Evolutionary conservation across 73 alveolate species (phyloP).

Genomic region (Paramecium caudatum): DNA sequence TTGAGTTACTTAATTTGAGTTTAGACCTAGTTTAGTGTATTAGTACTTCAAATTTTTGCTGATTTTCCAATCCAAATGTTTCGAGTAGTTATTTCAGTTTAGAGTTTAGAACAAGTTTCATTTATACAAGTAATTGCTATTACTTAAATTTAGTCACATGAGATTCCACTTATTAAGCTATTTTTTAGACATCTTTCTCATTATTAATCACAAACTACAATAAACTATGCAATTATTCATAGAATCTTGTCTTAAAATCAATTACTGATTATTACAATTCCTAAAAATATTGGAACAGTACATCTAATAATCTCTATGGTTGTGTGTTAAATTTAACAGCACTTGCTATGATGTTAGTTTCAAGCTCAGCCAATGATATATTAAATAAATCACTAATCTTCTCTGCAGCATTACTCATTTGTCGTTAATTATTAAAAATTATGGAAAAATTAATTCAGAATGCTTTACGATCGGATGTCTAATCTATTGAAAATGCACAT

Average conservation of each 20-base stretch:
- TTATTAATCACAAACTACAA: conserved; percentile 8
- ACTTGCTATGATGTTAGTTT: conserved; percentile 22
- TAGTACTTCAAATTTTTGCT: conserved; percentile 34
- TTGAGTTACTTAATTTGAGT: conserved; percentile 16
- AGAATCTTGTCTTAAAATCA: conserved; percentile 51
- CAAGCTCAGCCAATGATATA: conserved; percentile 43
- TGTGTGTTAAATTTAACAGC: conserved; percentile 41
- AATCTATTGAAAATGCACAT: neutral
- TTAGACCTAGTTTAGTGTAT: neutral
- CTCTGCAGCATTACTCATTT: conserved; percentile 61
- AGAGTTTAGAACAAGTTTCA: conserved; percentile 47
- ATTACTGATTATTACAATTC: conserved; percentile 54
- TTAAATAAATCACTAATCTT: conserved; percentile 63
- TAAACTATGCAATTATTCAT: conserved; percentile 40
- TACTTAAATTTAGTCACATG: conserved; percentile 49
- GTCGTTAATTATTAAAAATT: conserved; percentile 43
- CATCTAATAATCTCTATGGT: conserved; percentile 62
- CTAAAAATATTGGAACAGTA: neutral
- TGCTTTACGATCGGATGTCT: neutral
- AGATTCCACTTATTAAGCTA: conserved; percentile 58
- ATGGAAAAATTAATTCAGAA: neutral
- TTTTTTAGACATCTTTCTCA: conserved; percentile 62
- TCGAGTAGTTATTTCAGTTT: conserved; percentile 52
- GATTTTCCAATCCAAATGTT: conserved; percentile 45
- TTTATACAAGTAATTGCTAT: conserved; percentile 28